Evolutionary conservation across 441 rosid genomes (phyloP).

Genomic region (Arabidopsis hybrid): DNA sequence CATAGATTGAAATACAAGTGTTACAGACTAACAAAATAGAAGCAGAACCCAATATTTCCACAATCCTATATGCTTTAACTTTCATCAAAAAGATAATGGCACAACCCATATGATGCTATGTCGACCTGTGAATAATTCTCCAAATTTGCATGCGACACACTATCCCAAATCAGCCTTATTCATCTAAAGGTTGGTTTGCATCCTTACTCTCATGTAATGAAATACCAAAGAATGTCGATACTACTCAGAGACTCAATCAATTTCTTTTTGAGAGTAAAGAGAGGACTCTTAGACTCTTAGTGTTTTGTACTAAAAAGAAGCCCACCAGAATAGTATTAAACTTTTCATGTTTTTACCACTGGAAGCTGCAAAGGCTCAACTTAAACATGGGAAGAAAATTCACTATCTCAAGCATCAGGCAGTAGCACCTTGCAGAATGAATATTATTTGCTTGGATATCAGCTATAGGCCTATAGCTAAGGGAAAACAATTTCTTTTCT

Average conservation of each 20-base stretch:
- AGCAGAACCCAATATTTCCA: constrained; percentile 4
- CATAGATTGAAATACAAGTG: constrained; percentile 22
- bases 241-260: neutral
- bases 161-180: constrained; percentile 6
- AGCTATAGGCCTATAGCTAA: too few species aligned
- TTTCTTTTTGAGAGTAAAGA: constrained; percentile 16
- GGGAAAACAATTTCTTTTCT: too few species aligned
- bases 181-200: neutral
- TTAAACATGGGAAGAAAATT: too few species aligned
- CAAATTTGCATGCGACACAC: neutral
- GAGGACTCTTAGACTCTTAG: neutral
- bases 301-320: neutral
- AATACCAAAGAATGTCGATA: neutral
- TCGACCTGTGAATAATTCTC: neutral
- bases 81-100: neutral
- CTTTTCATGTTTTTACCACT: too few species aligned
- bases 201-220: constrained; percentile 3
- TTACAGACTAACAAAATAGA: constrained; percentile 17
- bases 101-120: neutral
- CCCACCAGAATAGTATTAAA: too few species aligned
- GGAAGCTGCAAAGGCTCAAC: too few species aligned
- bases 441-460: too few species aligned
- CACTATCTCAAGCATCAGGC: too few species aligned
- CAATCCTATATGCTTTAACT: too few species aligned
- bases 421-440: too few species aligned